Conservation (phyloP, 2,329 filamentous ascomycete genomes). For the Ascocoryne sarcoides region DNA sequence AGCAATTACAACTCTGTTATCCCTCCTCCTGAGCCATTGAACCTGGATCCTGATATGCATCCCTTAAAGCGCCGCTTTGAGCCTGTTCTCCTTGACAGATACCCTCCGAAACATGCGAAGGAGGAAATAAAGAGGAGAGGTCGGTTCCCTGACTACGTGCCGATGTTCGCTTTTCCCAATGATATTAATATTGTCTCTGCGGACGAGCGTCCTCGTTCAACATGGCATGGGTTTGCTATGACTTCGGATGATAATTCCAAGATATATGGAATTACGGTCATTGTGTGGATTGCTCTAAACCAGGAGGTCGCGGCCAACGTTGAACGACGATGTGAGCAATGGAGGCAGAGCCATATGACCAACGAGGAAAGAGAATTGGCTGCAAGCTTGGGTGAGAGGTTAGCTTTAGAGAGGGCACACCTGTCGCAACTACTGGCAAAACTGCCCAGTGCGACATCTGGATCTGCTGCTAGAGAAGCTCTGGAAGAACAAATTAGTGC, state of each 20-base stretch:
- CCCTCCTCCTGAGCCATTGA: conserved; percentile 81
- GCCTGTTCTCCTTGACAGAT: conserved; percentile 89
- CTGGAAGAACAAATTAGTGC: conserved; percentile 91
- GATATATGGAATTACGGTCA: conserved; percentile 83
- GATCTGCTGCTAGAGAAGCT: conserved; percentile 69
- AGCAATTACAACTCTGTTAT: conserved; percentile 99
- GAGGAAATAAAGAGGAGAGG: conserved; percentile 76
- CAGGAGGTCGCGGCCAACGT: conserved; percentile 74
- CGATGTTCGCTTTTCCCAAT: conserved; percentile 98
- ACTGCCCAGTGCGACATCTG: conserved; percentile 71
- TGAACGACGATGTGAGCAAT: conserved; percentile 74
- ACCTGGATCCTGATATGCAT: conserved; percentile 87
- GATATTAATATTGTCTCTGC: conserved; percentile 95
- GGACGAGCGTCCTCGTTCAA: conserved; percentile 87
- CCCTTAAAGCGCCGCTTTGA: conserved; percentile 90
- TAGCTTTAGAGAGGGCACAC: conserved; percentile 81
- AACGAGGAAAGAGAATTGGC: conserved; percentile 86
- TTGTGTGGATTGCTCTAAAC: conserved; percentile 85
- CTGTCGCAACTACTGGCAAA: conserved; percentile 79
- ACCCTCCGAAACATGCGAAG: conserved; percentile 72
- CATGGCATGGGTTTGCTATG: conserved; percentile 99
- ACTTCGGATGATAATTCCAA: conserved; percentile 87
- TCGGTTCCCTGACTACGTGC: conserved; percentile 91
- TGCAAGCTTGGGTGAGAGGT: conserved; percentile 77
- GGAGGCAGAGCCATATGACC: conserved; percentile 81